Conservation (phyloP, 179 eudicot species). For the Nepenthes alata region DNA sequence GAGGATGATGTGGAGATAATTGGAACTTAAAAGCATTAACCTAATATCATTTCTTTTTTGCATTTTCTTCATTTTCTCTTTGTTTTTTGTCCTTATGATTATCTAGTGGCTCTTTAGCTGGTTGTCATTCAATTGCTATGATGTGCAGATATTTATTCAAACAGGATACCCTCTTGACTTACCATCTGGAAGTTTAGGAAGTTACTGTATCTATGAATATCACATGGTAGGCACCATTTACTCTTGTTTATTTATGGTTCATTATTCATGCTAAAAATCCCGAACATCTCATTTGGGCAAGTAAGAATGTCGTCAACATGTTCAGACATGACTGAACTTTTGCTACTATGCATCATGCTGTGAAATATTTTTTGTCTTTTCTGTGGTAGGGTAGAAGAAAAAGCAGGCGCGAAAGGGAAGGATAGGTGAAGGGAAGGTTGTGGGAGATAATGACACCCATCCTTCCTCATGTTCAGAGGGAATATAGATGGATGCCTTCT, state of each 20-base stretch:
- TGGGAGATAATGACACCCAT: too few relatives aligned
- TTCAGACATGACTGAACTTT: too few relatives aligned
- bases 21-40: not conserved
- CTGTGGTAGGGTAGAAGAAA: not conserved
- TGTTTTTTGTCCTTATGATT: not conserved
- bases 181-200: conserved; percentile 97
- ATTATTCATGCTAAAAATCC: not conserved
- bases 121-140: conserved; percentile 1
- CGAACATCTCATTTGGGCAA: not conserved
- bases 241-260: not conserved
- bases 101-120: not conserved
- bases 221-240: conserved; percentile 60
- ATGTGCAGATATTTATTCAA: conserved; percentile 86
- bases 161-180: conserved; percentile 97
- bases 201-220: conserved; percentile 94
- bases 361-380: not conserved
- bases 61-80: not conserved
- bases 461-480: too few relatives aligned
- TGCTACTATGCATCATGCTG: not conserved
- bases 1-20: not conserved
- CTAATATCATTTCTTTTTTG: not conserved
- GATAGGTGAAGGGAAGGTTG: too few relatives aligned
- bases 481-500: not conserved
- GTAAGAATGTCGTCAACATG: not conserved
- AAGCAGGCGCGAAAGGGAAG: too few relatives aligned